Base-by-base conservation (phyloP, 1,139 yeast species). In the Yamadazyma diddensiae region DNA sequence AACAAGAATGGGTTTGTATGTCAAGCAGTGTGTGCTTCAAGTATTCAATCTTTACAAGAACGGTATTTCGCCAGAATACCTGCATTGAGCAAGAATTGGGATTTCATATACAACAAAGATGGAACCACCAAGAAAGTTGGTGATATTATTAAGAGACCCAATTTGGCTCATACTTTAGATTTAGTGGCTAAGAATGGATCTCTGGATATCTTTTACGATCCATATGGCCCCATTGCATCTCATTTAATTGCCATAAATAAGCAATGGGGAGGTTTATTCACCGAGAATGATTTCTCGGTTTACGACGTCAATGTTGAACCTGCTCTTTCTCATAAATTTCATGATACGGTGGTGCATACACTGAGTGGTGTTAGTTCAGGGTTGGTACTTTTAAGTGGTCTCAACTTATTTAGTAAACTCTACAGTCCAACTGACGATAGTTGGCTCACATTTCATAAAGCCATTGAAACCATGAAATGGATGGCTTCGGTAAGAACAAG, bases 381-480 rank as follows among this genome's bases (percentile, higher is more conserved):
- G 0, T 73, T 92, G 4, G 94, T 95, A 0, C 60, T 92, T 32
- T 48, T 84, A 9, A 73, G 90, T 1, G 97, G 94, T 0, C 62
- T 92, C 36, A 77, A 79, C 37, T 75, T 87, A 24, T 78, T 66
- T 49, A 61, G 65, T n/a, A 50, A 45, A 7, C 43, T 65, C 23
- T 51, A 53, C 37, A 49, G 56, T 21, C 46, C 51, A 15, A 29
- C 27, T 4, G 52, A 54, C 21, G 45, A 48, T 5, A 48, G 52
- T 11, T 64, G 65, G 0, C 48, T 70, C 5, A 67, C 73, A n/a
- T 65, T 79, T 2, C 96, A 86, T 49, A 69, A 85, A 35, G 53
- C 87, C 10, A 64, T 88, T 10, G 98, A 92, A 57, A 64, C 85
- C 5, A 87, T 90, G 94, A 90, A 90, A 57, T 92, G 96, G 95